Percentiles rank a stretch among this genome's conserved stretches.
These are phyloP conservation scores for Saturnispora ahearnii DNA, from an alignment of 805 yeast species.

Conservation along the genomic window DNA sequence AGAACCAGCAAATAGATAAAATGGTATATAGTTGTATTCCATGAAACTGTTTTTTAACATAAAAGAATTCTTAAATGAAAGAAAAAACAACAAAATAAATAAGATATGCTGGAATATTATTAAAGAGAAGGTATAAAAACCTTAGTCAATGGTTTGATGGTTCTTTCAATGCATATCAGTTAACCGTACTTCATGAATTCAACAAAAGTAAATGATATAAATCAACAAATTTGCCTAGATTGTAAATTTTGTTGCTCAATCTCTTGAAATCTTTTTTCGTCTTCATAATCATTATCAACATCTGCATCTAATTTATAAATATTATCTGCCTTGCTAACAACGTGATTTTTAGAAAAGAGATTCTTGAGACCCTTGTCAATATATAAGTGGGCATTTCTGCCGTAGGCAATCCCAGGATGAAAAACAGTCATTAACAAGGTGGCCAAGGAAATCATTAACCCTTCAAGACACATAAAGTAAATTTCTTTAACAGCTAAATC, in stretches of 20 bases:
- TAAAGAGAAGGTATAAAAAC: no score
- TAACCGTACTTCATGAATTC: no score
- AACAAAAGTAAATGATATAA: no score
- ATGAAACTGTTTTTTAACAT: no score
- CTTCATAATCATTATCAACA: background rate
- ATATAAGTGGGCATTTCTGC: constrained; percentile 19
- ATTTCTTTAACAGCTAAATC: constrained; percentile 50
- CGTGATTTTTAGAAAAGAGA: constrained; percentile 6
- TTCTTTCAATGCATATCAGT: no score
- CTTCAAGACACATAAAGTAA: constrained; percentile 53
- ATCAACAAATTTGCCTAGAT: background rate
- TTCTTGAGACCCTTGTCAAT: constrained; percentile 13
- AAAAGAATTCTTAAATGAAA: no score
- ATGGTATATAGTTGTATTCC: no score
- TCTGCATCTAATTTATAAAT: background rate
- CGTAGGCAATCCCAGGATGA: constrained; percentile 58
- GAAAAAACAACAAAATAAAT: no score
- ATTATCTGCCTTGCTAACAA: background rate
- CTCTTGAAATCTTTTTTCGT: background rate
- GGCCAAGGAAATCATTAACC: constrained; percentile 50
- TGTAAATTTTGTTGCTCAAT: background rate
- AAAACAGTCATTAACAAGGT: constrained; percentile 38
- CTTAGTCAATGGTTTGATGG: no score
- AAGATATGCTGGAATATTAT: no score
- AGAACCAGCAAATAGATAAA: no score